A percentile compares a stretch with the other conserved stretches of the same genome.
Evolutionary conservation across 2,329 filamentous ascomycete species (phyloP).

Genomic region (Zasmidium citrigriseum): DNA sequence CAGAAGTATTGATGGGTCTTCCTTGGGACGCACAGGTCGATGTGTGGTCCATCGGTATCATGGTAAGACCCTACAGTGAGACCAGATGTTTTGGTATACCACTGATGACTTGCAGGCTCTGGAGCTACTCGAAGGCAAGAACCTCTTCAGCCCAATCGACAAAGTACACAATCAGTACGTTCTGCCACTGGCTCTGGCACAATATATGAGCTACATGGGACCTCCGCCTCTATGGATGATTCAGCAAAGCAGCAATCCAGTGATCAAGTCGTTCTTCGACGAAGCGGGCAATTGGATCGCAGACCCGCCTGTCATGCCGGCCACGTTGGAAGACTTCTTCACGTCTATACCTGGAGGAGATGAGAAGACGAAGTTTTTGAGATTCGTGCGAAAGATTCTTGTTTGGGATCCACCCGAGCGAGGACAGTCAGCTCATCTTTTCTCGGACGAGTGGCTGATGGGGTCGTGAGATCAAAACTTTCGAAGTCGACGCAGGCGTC

Average conservation of each 20-base stretch:
- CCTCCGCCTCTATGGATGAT: slow-evolving; percentile 7
- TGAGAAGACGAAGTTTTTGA: slow-evolving; percentile 29
- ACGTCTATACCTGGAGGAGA: slow-evolving; percentile 25
- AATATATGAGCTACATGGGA: slow-evolving; percentile 27
- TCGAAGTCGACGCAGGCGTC: no score
- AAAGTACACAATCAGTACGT: slow-evolving; percentile 28
- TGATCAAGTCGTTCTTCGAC: slow-evolving; percentile 8
- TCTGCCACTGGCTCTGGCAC: slow-evolving; percentile 27
- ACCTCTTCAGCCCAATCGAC: slow-evolving; percentile 33
- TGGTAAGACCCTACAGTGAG: slow-evolving; percentile 23
- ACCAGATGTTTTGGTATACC: no score
- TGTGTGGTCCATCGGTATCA: slow-evolving; percentile 31
- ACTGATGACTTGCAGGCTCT: slow-evolving; percentile 22
- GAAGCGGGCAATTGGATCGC: slow-evolving; percentile 25
- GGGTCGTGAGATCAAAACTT: no score
- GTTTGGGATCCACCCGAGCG: slow-evolving; percentile 28
- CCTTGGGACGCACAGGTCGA: slow-evolving; percentile 28
- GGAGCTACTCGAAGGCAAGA: slow-evolving; percentile 32
- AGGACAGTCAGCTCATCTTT: slow-evolving; percentile 18
- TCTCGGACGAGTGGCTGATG: slow-evolving; percentile 25
- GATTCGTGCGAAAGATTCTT: slow-evolving; percentile 30
- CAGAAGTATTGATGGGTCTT: slow-evolving; percentile 27
- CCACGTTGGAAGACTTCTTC: slow-evolving; percentile 18
- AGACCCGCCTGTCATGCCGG: slow-evolving; percentile 22
- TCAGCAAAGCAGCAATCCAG: slow-evolving; percentile 1